Conservation (phyloP, 139 green algal genomes). For the Eudorina sp. region DNA sequence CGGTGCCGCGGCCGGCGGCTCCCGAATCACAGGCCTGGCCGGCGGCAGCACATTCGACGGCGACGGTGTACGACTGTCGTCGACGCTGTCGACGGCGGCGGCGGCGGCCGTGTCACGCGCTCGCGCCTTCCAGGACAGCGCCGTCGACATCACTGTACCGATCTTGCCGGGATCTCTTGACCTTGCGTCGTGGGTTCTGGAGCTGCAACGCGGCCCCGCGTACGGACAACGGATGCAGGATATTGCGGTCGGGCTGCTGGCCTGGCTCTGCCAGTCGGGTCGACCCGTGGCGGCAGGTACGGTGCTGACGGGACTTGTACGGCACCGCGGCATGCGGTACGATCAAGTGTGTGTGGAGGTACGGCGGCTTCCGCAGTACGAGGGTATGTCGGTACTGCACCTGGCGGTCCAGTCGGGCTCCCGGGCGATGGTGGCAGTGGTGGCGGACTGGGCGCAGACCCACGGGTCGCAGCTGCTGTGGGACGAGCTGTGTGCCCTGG, state of each 20-base stretch:
- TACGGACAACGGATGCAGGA: constrained; percentile 37
- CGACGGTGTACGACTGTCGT: no score
- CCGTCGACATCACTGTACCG: constrained; percentile 29
- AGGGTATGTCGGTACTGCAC: constrained; percentile 22
- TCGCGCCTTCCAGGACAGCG: constrained; percentile 16
- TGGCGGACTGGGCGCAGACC: background rate
- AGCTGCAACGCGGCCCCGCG: constrained; percentile 10
- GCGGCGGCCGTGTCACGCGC: background rate
- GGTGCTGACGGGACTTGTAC: constrained; percentile 3
- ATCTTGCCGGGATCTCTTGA: constrained; percentile 30
- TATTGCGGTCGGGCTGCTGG: constrained; percentile 21
- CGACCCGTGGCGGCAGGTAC: background rate
- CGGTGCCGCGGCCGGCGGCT: no score
- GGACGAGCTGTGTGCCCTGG: background rate
- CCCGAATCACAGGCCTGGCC: no score
- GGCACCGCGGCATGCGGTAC: constrained; percentile 21
- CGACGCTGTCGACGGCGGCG: background rate
- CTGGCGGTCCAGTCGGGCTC: constrained; percentile 14
- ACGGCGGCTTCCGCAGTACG: background rate
- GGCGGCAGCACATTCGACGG: no score
- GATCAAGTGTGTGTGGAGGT: background rate
- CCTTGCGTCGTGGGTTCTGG: background rate
- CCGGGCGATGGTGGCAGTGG: background rate
- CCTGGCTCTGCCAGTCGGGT: background rate
- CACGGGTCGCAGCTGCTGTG: background rate